Evolutionary conservation across 148 eudicot genomes (phyloP).

Genomic region (Diospyros lotus): DNA sequence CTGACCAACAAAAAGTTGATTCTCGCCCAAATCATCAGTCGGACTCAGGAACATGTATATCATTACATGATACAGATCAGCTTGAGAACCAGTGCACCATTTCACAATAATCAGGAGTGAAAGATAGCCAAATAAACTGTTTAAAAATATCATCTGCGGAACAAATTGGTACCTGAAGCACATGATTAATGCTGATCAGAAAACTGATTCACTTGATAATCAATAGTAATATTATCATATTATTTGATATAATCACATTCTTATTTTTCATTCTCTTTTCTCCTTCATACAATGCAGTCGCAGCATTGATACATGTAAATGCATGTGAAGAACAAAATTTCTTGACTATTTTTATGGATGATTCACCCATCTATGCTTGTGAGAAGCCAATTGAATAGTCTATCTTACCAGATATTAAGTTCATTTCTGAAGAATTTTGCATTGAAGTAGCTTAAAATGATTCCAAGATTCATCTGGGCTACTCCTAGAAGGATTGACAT

Average conservation of each 20-base stretch:
- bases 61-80: slow-evolving; percentile 83
- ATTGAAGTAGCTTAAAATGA: slow-evolving; percentile 66
- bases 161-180: slow-evolving; percentile 72
- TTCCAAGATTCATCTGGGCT: slow-evolving; percentile 87
- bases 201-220: background rate
- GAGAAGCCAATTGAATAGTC: slow-evolving; percentile 1
- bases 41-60: slow-evolving; percentile 96
- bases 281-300: background rate
- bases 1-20: slow-evolving; percentile 81
- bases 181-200: slow-evolving; percentile 4
- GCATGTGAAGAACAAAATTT: background rate
- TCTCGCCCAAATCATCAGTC: slow-evolving; percentile 76
- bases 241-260: background rate
- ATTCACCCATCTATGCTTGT: slow-evolving; percentile 3
- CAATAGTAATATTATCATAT: background rate
- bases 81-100: slow-evolving; percentile 91
- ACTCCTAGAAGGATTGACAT: slow-evolving; percentile 89
- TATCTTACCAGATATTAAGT: slow-evolving; percentile 64
- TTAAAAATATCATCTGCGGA: slow-evolving; percentile 85
- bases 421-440: slow-evolving; percentile 65
- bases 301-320: background rate
- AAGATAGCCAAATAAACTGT: slow-evolving; percentile 85
- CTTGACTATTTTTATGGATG: background rate
- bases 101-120: slow-evolving; percentile 77
- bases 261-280: background rate